These are phyloP conservation scores for Stereum hirsutum DNA, from an alignment of 1,284 basidiomycete species.

Conservation along the genomic window DNA sequence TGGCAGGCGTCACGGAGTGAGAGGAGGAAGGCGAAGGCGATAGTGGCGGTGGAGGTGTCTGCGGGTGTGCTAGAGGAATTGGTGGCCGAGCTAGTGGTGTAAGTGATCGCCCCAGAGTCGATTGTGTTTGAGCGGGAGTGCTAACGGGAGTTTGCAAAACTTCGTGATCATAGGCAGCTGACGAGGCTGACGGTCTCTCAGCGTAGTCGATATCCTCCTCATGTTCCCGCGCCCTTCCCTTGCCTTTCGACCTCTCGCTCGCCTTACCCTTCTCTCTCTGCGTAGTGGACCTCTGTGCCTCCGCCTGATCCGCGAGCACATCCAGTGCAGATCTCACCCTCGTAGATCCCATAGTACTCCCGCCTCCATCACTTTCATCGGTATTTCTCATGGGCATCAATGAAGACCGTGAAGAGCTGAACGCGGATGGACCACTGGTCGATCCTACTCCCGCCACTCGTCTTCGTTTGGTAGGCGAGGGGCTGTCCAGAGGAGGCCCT, in stretches of 20 bases:
- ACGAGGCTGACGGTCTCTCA: not conserved
- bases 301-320: slow-evolving; percentile 65
- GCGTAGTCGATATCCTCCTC: not conserved
- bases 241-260: slow-evolving; percentile 11
- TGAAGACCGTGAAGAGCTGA: too few species aligned
- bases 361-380: slow-evolving; percentile 3
- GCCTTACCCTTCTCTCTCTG: slow-evolving; percentile 12
- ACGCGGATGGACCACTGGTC: slow-evolving; percentile 2
- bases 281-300: slow-evolving; percentile 16
- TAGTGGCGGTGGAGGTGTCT: too few species aligned
- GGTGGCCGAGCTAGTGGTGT: too few species aligned
- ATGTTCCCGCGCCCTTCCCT: not conserved
- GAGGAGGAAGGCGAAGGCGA: too few species aligned
- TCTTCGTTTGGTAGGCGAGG: slow-evolving; percentile 16
- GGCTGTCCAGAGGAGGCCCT: slow-evolving; percentile 13
- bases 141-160: too few species aligned
- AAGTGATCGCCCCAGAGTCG: too few species aligned
- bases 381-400: too few species aligned
- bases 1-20: too few species aligned
- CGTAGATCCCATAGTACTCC: slow-evolving; percentile 10
- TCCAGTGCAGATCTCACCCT: slow-evolving; percentile 47
- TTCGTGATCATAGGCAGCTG: not conserved
- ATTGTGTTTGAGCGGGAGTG: too few species aligned
- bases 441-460: slow-evolving; percentile 8
- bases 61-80: too few species aligned